Conservation (phyloP, 2,329 filamentous ascomycete species). For the Phialophora macrospora region DNA sequence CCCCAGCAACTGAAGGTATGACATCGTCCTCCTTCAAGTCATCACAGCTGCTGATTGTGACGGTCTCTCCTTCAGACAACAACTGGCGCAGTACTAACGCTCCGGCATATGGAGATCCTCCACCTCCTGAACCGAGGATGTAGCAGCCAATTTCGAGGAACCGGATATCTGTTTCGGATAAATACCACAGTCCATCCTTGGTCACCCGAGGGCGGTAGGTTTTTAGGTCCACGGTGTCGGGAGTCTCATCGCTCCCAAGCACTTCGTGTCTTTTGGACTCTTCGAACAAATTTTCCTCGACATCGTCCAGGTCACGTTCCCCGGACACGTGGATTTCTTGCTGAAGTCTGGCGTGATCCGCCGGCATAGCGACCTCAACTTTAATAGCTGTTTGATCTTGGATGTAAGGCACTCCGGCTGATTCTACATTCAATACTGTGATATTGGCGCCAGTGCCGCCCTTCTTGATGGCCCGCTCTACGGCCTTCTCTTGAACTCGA, state of each 20-base stretch:
- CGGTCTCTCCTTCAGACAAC: slow-evolving; percentile 47
- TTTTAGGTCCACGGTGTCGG: slow-evolving; percentile 41
- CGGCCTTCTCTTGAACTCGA: slow-evolving; percentile 34
- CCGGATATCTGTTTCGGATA: slow-evolving; percentile 53
- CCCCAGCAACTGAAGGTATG: slow-evolving; percentile 45
- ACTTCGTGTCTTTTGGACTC: neutral
- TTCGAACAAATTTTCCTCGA: slow-evolving; percentile 33
- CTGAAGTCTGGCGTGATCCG: slow-evolving; percentile 19
- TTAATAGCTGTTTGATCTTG: slow-evolving; percentile 41
- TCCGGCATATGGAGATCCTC: slow-evolving; percentile 53
- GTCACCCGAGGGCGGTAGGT: slow-evolving; percentile 51
- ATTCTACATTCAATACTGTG: slow-evolving; percentile 39
- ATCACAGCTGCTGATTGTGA: slow-evolving; percentile 50
- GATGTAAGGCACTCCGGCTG: slow-evolving; percentile 24
- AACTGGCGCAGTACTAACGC: slow-evolving; percentile 51
- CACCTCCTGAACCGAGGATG: slow-evolving; percentile 56
- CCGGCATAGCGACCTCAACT: slow-evolving; percentile 35
- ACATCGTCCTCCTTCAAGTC: slow-evolving; percentile 52
- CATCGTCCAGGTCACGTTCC: slow-evolving; percentile 23
- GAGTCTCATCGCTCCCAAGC: slow-evolving; percentile 22
- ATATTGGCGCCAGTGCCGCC: slow-evolving; percentile 32
- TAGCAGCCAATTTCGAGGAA: slow-evolving; percentile 56
- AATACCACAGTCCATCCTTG: slow-evolving; percentile 48
- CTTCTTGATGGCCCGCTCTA: slow-evolving; percentile 29
- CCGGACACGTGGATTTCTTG: slow-evolving; percentile 4